Evolutionary conservation across 169 alveolate species (phyloP).

Genomic region (Plasmodium vivax): DNA sequence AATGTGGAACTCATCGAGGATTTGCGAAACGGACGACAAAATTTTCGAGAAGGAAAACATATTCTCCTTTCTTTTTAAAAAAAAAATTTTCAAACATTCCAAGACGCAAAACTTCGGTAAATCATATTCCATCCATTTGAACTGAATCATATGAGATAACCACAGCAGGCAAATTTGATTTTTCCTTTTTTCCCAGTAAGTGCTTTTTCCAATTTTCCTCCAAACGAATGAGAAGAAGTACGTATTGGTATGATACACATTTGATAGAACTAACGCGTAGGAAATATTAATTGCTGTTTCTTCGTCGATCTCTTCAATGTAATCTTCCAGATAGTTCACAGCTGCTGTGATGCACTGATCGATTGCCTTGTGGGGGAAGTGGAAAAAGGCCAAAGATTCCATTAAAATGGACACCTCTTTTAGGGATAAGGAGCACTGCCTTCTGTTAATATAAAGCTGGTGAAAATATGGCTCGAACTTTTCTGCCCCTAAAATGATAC

Average conservation of each 20-base stretch:
- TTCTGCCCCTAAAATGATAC: conserved; percentile 38
- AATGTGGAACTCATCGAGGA: conserved; percentile 27
- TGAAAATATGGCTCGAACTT: conserved; percentile 39
- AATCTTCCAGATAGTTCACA: conserved; percentile 79
- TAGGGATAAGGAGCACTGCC: conserved; percentile 46
- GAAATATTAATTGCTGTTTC: conserved; percentile 80
- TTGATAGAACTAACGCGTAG: conserved; percentile 76
- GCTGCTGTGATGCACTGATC: conserved; percentile 54
- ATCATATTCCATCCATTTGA: conserved; percentile 76
- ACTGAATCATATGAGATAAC: conserved; percentile 81
- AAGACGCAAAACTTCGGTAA: conserved; percentile 81
- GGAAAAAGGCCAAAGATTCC: conserved; percentile 71
- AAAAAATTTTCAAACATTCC: conserved; percentile 73
- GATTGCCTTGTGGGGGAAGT: conserved; percentile 33
- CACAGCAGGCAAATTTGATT: conserved; percentile 79
- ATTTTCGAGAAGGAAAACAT: conserved; percentile 47
- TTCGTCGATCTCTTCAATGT: conserved; percentile 79
- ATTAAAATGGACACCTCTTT: conserved; percentile 74
- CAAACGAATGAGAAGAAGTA: conserved; percentile 81
- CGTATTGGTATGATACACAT: conserved; percentile 74
- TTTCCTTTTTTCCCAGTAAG: conserved; percentile 81
- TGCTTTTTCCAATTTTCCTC: conserved; percentile 83
- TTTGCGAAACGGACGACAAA: conserved; percentile 15
- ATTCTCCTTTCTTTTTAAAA: conserved; percentile 72
- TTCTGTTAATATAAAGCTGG: conserved; percentile 36